Percentiles rank a stretch among this genome's conserved stretches.
phyloP scores from a whole-genome alignment of 768 basidiomycete genomes.

The Psilocybe cyanescens region DNA sequence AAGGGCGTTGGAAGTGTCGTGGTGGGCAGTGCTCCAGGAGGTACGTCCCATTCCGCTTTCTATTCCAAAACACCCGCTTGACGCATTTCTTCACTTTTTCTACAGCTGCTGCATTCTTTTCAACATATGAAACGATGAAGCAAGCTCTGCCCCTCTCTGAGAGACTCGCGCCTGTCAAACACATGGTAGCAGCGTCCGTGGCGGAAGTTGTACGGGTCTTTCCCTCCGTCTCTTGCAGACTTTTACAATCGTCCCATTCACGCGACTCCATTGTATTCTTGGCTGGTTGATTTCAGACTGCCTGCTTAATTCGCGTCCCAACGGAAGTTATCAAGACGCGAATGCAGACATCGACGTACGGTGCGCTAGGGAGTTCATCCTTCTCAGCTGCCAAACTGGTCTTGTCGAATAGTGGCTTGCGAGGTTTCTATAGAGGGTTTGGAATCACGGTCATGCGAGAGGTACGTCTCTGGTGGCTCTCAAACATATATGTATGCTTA shows the following conservation, averaged over 20 bases:
- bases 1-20: slow-evolving; percentile 93
- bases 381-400: slow-evolving; percentile 60
- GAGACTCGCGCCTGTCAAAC: slow-evolving; percentile 63
- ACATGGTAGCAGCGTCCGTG: slow-evolving; percentile 59
- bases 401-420: slow-evolving; percentile 58
- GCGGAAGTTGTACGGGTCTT: slow-evolving; percentile 55
- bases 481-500: slow-evolving; percentile 23
- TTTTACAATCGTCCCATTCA: slow-evolving; percentile 34
- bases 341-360: slow-evolving; percentile 84
- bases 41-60: slow-evolving; percentile 41
- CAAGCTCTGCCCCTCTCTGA: slow-evolving; percentile 63
- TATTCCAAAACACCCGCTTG: neutral
- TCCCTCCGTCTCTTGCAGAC: slow-evolving; percentile 51
- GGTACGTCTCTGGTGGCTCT: slow-evolving; percentile 34
- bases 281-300: slow-evolving; percentile 52
- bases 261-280: slow-evolving; percentile 13
- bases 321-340: slow-evolving; percentile 97
- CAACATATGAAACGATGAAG: slow-evolving; percentile 91
- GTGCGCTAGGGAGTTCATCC: slow-evolving; percentile 57
- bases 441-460: slow-evolving; percentile 71
- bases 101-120: slow-evolving; percentile 93
- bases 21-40: slow-evolving; percentile 94
- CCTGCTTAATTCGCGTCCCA: slow-evolving; percentile 92
- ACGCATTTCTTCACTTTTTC: neutral
- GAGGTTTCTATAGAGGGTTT: slow-evolving; percentile 87